Evolutionary conservation across 305 asterid species (phyloP).

Genomic region (Rubia tinctorum): DNA sequence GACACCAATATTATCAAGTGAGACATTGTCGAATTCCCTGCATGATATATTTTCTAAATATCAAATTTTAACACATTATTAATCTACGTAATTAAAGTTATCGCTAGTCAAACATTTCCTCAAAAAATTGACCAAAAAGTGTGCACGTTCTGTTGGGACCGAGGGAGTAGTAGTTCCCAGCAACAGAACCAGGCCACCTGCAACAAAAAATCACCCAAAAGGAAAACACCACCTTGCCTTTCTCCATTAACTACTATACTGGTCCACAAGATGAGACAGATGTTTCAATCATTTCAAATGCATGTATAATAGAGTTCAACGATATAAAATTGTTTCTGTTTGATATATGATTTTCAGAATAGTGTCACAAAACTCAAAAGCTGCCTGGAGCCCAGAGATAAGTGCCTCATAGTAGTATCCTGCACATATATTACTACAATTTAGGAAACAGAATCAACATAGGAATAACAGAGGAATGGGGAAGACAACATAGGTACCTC

Average conservation of each 20-base stretch:
- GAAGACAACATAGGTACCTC: conserved; percentile 4
- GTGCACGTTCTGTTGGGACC: no score
- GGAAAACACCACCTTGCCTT: conserved; percentile 14
- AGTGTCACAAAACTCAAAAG: neutral
- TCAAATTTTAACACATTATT: no score
- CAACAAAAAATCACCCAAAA: neutral
- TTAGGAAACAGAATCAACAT: neutral
- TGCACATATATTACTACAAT: neutral
- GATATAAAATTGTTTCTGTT: neutral
- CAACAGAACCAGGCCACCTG: neutral
- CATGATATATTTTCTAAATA: no score
- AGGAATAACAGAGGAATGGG: neutral
- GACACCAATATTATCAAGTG: no score
- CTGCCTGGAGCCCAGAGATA: conserved; percentile 5
- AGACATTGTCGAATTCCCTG: no score
- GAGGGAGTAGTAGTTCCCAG: no score
- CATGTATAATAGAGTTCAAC: neutral
- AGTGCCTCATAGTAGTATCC: neutral
- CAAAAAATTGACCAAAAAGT: no score
- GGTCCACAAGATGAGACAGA: conserved; percentile 7
- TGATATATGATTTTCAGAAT: neutral
- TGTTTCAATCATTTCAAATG: conserved; percentile 7
- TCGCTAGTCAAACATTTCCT: no score
- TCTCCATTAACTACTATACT: conserved; percentile 5
- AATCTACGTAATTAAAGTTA: no score